Evolutionary conservation across 1,139 yeast genomes (phyloP).

Genomic region (Maudiozyma humilis): DNA sequence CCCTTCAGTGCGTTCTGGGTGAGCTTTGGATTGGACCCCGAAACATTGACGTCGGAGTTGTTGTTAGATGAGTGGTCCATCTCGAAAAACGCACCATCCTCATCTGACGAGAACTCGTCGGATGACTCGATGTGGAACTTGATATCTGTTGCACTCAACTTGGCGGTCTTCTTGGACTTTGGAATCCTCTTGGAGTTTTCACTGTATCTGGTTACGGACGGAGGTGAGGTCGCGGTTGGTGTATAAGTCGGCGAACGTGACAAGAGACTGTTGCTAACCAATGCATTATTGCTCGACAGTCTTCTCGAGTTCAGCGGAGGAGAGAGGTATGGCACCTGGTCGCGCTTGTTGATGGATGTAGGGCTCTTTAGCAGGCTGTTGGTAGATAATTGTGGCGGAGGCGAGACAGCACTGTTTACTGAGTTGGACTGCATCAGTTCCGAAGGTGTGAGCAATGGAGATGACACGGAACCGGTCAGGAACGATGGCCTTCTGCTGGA

Average conservation of each 20-base stretch:
- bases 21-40: slow-evolving; percentile 2
- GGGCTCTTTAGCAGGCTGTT: slow-evolving; percentile 3
- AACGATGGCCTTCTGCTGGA: slow-evolving; percentile 49
- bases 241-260: slow-evolving; percentile 17
- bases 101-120: slow-evolving; percentile 20
- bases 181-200: background rate
- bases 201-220: background rate
- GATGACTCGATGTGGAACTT: slow-evolving; percentile 22
- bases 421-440: slow-evolving; percentile 5
- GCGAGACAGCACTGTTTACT: slow-evolving; percentile 11
- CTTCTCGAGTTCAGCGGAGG: slow-evolving; percentile 13
- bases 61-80: slow-evolving; percentile 4
- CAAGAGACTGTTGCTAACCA: slow-evolving; percentile 6
- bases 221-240: background rate
- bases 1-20: slow-evolving; percentile 1
- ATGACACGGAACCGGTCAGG: slow-evolving; percentile 27
- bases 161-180: slow-evolving; percentile 2
- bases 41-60: background rate
- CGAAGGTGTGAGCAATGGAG: slow-evolving; percentile 24
- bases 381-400: slow-evolving; percentile 4
- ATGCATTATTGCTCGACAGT: slow-evolving; percentile 7
- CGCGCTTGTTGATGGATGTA: slow-evolving; percentile 9
- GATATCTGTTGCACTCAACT: background rate
- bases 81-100: slow-evolving; percentile 12
- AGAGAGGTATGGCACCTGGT: slow-evolving; percentile 15